Conservation (phyloP, 768 basidiomycete genomes). For the Rhodotorula kratochvilovae region DNA sequence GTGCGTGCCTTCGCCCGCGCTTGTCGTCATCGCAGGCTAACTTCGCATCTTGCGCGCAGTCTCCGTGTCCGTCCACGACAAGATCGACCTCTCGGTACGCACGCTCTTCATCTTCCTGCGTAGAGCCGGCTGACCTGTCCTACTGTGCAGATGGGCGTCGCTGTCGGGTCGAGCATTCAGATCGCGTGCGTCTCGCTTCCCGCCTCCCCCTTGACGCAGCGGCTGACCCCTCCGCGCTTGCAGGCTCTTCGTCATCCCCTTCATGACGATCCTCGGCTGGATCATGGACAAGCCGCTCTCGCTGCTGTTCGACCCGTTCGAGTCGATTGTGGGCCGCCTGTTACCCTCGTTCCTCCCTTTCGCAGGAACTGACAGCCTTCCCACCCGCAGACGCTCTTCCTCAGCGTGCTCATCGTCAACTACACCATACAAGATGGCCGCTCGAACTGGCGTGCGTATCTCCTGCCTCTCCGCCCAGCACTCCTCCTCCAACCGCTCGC, state of each 20-base stretch:
- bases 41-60: slow-evolving; percentile 56
- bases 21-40: slow-evolving; percentile 43
- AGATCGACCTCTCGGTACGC: slow-evolving; percentile 65
- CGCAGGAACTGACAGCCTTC: background rate
- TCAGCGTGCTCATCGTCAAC: slow-evolving; percentile 37
- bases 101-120: fast-evolving
- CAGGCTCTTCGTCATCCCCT: slow-evolving; percentile 64
- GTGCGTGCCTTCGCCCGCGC: background rate
- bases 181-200: slow-evolving; percentile 51
- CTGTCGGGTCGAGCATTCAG: slow-evolving; percentile 63
- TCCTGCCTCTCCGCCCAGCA: background rate
- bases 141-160: slow-evolving; percentile 59
- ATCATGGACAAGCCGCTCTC: slow-evolving; percentile 47
- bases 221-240: background rate
- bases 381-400: slow-evolving; percentile 29
- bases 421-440: slow-evolving; percentile 32
- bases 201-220: too few species aligned
- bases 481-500: background rate
- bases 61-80: slow-evolving; percentile 78
- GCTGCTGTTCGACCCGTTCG: slow-evolving; percentile 36
- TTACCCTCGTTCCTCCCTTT: too few species aligned
- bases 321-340: slow-evolving; percentile 26
- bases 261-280: slow-evolving; percentile 69
- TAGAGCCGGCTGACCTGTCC: background rate
- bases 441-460: slow-evolving; percentile 23